Percentiles rank a stretch among this genome's conserved stretches.
Conservation (phyloP, 177 flowering plant genomes). For the Vitis hybrid region DNA sequence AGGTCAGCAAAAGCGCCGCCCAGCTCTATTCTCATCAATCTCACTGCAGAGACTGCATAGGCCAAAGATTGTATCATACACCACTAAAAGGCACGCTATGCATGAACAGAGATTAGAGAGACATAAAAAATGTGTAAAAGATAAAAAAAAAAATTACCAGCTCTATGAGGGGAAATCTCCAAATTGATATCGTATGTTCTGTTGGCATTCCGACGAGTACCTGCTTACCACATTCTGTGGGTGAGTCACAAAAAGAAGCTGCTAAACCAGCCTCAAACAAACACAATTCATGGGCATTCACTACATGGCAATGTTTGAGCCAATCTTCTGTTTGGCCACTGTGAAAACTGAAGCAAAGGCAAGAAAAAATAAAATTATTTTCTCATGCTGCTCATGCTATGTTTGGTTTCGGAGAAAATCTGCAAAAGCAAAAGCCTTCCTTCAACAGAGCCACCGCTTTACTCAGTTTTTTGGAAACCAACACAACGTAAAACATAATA, state of each 20-base stretch:
- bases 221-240: constrained; percentile 21
- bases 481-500: no score
- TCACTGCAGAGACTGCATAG: constrained; percentile 76
- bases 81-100: background rate
- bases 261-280: background rate
- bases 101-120: background rate
- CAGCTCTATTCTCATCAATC: constrained; percentile 85
- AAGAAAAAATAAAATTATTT: no score
- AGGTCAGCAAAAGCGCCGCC: constrained; percentile 97
- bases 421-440: no score
- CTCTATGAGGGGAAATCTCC: constrained; percentile 89
- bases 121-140: background rate
- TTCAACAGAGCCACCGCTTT: no score
- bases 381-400: no score
- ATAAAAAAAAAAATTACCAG: constrained; percentile 44
- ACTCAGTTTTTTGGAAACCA: no score
- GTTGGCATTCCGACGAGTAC: constrained; percentile 14
- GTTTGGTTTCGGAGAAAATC: no score
- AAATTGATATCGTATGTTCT: constrained; percentile 52
- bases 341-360: background rate
- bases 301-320: background rate
- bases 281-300: background rate
- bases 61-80: constrained; percentile 3
- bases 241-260: background rate
- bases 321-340: background rate